These are phyloP conservation scores for Chimonanthus salicifolius DNA, from an alignment of 164 flowering plant genomes.

Conservation along the genomic window DNA sequence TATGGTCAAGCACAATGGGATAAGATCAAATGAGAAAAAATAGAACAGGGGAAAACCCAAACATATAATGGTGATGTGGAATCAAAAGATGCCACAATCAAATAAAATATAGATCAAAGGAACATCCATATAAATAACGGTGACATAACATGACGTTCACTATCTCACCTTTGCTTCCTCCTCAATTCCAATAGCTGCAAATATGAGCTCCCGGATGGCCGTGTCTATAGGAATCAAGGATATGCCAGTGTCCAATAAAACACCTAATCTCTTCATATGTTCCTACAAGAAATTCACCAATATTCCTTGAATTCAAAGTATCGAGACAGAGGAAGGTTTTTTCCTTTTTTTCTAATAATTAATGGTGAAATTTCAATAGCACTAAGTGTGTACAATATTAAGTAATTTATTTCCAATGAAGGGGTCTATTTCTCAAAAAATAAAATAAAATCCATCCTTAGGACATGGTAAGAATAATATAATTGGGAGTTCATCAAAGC, in stretches of 20 bases:
- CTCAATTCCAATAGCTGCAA: conserved; percentile 46
- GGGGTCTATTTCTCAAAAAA: too few species aligned
- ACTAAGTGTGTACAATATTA: too few species aligned
- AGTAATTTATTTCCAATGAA: too few species aligned
- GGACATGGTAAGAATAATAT: too few species aligned
- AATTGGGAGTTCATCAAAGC: too few species aligned
- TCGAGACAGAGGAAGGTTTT: too few species aligned
- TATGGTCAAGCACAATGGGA: conserved; percentile 17
- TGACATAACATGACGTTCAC: not conserved
- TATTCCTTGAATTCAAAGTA: too few species aligned
- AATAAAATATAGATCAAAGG: too few species aligned
- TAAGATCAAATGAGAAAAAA: not conserved
- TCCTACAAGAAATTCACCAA: conserved; percentile 30
- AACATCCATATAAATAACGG: not conserved
- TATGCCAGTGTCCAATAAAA: conserved; percentile 30
- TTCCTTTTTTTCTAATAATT: too few species aligned
- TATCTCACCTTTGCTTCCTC: conserved; percentile 57
- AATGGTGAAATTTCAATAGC: too few species aligned
- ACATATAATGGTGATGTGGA: not conserved
- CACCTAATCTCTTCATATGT: conserved; percentile 37
- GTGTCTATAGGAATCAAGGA: conserved; percentile 46
- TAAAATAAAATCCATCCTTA: too few species aligned
- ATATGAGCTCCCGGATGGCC: conserved; percentile 45
- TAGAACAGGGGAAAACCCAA: not conserved
- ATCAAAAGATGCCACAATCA: not conserved